Evolutionary conservation across 129 eudicot genomes (phyloP), one percentile per base, ranked within the genome.

Genomic region (Chrysanthemum makinoi): DNA sequence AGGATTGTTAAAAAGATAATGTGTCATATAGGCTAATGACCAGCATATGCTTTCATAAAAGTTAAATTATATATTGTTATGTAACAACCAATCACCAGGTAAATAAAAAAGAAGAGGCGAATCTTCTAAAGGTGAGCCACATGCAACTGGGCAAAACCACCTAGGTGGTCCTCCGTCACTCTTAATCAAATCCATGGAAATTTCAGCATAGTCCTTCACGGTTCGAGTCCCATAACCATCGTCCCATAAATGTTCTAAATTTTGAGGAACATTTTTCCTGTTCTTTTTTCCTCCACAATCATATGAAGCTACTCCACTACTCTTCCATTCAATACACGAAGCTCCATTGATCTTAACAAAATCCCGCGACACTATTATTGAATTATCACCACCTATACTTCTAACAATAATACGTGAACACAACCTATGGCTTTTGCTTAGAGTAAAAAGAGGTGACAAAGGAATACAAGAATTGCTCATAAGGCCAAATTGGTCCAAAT

Each of bases 131-230:
- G 96, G 98, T 18, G 75, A 55, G 35, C 91, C 90, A 63, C 88
- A 85, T 4, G 88, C 78, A 7, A 85, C 50, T 0, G 98, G 96
- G 72, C 86, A 85, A 77, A 92, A 86, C 98, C 98, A 92, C 75
- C 96, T 76, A 3, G 90, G 86, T 6, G 98, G 96, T 60, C 98
- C 98, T 14, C 95, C 96, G 66, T 89, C 96, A 10, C 87, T 84
- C 81, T 82, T 92, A 16, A 81, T 82, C 28, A 92, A 66, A 10
- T 87, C 89, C 33, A 55, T 63, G 2, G 85, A 77, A 15, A 54
- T 66, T 66, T 89, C 91, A 72, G 81, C 75, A 72, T 79, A 81
- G 74, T 92, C 91, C 72, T 85, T 83, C 75, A 82, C 83, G 52
- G 80, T 85, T 56, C 57, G 77, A 72, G 72, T 77, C 61, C 96